Evolutionary conservation across 345 rosid genomes (phyloP).

Genomic region (Gossypium thurberi): DNA sequence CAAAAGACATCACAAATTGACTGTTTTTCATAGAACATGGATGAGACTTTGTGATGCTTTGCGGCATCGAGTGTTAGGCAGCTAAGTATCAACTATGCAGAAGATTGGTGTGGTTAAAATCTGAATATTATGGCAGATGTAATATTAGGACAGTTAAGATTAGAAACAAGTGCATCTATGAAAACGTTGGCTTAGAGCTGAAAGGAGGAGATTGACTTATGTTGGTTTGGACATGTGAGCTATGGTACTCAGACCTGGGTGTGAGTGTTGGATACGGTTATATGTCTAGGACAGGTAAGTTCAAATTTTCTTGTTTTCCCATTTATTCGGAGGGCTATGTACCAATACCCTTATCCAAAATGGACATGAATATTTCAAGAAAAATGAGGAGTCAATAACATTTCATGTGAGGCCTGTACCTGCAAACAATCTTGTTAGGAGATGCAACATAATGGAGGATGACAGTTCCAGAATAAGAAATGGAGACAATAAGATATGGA

Average conservation of each 20-base stretch:
- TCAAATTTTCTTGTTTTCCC: background rate
- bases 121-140: background rate
- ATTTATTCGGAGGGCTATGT: background rate
- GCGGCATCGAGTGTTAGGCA: background rate
- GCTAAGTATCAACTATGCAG: background rate
- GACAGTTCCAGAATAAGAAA: background rate
- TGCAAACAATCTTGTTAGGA: background rate
- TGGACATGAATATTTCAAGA: background rate
- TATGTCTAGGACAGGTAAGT: background rate
- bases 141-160: background rate
- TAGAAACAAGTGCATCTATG: background rate
- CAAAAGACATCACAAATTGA: background rate
- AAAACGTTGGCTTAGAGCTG: background rate
- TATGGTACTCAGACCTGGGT: background rate
- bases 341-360: background rate
- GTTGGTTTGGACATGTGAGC: slow-evolving; percentile 4
- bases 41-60: background rate
- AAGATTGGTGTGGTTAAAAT: background rate
- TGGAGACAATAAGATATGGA: slow-evolving; percentile 3
- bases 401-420: background rate
- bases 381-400: background rate
- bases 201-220: background rate
- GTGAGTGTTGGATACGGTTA: background rate
- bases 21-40: background rate
- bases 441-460: background rate